Conservation (phyloP, 2,329 filamentous ascomycete species). For the Ceratocystis destructans region DNA sequence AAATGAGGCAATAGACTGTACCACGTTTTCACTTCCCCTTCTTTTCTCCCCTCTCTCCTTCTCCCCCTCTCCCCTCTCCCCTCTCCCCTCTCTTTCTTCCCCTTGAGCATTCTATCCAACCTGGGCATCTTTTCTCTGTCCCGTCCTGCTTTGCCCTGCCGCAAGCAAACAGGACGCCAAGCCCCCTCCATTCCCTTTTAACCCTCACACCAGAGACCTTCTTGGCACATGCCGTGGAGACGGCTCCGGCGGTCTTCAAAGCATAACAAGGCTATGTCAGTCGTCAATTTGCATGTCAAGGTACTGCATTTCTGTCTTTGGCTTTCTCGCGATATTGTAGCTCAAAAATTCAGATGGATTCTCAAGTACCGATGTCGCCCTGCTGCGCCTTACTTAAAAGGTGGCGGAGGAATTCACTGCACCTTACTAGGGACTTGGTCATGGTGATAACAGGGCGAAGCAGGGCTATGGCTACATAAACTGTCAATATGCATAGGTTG, state of each 20-base stretch:
- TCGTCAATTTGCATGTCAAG: no score
- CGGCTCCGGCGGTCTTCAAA: slow-evolving; percentile 20
- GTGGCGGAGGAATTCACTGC: no score
- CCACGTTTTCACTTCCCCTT: neutral
- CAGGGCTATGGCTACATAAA: no score
- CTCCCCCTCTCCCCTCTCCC: no score
- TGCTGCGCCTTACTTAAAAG: no score
- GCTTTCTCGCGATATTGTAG: neutral
- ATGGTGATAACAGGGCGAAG: no score
- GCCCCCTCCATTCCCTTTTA: neutral
- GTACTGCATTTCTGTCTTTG: no score
- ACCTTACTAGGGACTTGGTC: no score
- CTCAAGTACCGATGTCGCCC: no score
- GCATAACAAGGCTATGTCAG: neutral
- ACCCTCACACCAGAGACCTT: neutral
- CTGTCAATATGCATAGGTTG: no score
- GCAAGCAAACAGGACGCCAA: neutral
- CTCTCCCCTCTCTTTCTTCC: neutral
- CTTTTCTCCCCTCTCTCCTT: neutral
- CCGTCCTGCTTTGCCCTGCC: neutral
- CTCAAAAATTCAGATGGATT: neutral
- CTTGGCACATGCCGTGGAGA: neutral
- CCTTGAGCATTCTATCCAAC: neutral
- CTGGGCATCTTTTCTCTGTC: neutral
- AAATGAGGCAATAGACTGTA: neutral